A percentile compares a stretch with the other conserved stretches of the same genome.
Conservation (phyloP, 176 grass and related monocot genomes). For the Zea luxurians region DNA sequence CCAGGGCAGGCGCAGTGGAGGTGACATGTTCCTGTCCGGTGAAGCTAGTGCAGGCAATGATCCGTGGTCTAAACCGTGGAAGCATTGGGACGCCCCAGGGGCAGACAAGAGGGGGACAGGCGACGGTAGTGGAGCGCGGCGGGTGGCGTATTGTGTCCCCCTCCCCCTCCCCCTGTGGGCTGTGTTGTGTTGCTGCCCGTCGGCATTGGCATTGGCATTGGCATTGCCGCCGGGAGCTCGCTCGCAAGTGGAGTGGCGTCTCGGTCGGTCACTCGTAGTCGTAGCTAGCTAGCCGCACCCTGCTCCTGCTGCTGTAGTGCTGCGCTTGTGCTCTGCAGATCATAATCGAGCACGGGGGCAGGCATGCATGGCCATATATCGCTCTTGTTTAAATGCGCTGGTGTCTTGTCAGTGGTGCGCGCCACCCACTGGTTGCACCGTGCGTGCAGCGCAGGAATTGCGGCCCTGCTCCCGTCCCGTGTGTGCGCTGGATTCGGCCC, state of each 20-base stretch:
- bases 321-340: not conserved
- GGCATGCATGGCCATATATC: conserved; percentile 30
- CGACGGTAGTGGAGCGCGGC: conserved; percentile 41
- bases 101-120: conserved; percentile 59
- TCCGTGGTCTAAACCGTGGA: conserved; percentile 35
- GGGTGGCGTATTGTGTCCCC: conserved; percentile 1
- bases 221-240: conserved; percentile 27
- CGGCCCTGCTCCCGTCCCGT: not conserved
- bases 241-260: not conserved
- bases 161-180: too few species aligned
- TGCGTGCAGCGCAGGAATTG: not conserved
- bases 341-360: not conserved
- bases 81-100: conserved; percentile 43
- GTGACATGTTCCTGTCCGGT: conserved; percentile 49
- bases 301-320: too few species aligned
- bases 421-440: conserved; percentile 29
- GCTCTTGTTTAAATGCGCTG: conserved; percentile 12
- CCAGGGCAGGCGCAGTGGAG: conserved; percentile 25
- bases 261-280: not conserved
- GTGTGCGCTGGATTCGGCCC: conserved; percentile 19
- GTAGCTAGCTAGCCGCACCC: conserved; percentile 4
- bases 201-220: conserved; percentile 46
- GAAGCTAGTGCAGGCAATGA: conserved; percentile 58
- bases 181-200: not conserved
- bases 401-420: conserved; percentile 45